phyloP scores from a whole-genome alignment of 768 basidiomycete species.

The Serendipita sp. region DNA sequence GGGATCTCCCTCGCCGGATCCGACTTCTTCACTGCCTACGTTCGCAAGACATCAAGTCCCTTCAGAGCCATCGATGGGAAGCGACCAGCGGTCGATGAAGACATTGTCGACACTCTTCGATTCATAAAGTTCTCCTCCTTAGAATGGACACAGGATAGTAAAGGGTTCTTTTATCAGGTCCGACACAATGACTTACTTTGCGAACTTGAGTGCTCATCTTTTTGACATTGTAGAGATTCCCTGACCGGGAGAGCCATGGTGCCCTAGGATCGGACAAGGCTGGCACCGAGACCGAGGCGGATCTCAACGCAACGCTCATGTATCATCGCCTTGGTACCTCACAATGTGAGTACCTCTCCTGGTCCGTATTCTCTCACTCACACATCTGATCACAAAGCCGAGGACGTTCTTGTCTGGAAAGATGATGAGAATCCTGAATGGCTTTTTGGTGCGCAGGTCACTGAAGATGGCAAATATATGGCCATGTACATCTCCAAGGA shows the following conservation, averaged over 20 bases:
- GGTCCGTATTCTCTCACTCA: background rate
- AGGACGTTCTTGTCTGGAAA: conserved; percentile 51
- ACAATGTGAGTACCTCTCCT: conserved; percentile 32
- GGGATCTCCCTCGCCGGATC: conserved; percentile 63
- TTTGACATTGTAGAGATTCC: conserved; percentile 41
- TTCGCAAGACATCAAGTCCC: conserved; percentile 47
- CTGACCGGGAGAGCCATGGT: conserved; percentile 33
- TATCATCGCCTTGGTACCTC: conserved; percentile 60
- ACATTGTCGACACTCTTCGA: conserved; percentile 50
- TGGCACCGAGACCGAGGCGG: conserved; percentile 43
- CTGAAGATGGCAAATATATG: conserved; percentile 48
- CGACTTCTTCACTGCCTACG: conserved; percentile 53
- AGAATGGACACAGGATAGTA: conserved; percentile 54
- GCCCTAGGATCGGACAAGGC: conserved; percentile 32
- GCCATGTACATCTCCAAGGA: conserved; percentile 40
- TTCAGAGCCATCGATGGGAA: conserved; percentile 26
- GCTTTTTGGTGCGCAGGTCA: conserved; percentile 42
- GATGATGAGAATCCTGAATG: conserved; percentile 49
- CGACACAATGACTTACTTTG: conserved; percentile 11
- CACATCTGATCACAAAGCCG: conserved; percentile 26
- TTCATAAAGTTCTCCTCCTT: conserved; percentile 65
- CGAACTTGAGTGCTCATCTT: background rate
- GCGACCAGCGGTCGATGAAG: conserved; percentile 23
- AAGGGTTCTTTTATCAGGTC: conserved; percentile 71
- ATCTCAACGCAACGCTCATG: conserved; percentile 56